These are phyloP conservation scores for Aureobasidium subglaciale DNA, from an alignment of 2,329 filamentous ascomycete species.

Conservation along the genomic window DNA sequence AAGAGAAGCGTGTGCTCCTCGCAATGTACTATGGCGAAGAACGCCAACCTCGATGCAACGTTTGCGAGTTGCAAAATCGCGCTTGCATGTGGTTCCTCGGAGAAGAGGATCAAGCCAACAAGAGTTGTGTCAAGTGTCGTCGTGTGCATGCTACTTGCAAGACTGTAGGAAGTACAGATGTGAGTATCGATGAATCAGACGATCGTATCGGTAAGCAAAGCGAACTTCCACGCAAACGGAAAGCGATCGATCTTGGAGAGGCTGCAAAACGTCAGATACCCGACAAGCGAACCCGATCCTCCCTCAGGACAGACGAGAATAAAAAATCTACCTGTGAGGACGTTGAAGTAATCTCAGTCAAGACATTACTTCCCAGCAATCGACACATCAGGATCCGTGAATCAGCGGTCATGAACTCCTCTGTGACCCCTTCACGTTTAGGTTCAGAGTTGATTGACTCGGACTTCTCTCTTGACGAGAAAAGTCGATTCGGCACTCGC, in stretches of 20 bases:
- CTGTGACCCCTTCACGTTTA: too few relatives aligned
- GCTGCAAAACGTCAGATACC: neutral
- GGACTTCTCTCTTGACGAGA: neutral
- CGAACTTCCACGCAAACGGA: neutral
- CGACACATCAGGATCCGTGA: too few relatives aligned
- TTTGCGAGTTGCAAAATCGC: neutral
- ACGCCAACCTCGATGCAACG: neutral
- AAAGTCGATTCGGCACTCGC: neutral
- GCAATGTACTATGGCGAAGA: constrained; percentile 5
- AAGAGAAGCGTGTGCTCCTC: neutral
- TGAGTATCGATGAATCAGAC: neutral
- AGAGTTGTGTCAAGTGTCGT: constrained; percentile 2
- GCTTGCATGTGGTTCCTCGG: constrained; percentile 7
- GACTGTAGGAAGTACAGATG: neutral
- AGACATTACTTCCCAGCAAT: neutral
- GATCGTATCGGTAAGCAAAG: neutral
- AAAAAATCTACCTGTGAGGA: neutral
- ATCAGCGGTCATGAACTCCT: too few relatives aligned
- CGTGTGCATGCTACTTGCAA: constrained; percentile 4
- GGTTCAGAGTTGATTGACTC: too few relatives aligned
- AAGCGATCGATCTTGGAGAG: neutral
- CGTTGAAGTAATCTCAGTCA: neutral
- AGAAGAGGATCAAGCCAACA: neutral
- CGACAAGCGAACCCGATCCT: neutral
- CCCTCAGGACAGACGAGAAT: neutral